These are phyloP conservation scores for Paracoccidioides brasiliensis DNA, from an alignment of 2,329 filamentous ascomycete species.

Conservation along the genomic window DNA sequence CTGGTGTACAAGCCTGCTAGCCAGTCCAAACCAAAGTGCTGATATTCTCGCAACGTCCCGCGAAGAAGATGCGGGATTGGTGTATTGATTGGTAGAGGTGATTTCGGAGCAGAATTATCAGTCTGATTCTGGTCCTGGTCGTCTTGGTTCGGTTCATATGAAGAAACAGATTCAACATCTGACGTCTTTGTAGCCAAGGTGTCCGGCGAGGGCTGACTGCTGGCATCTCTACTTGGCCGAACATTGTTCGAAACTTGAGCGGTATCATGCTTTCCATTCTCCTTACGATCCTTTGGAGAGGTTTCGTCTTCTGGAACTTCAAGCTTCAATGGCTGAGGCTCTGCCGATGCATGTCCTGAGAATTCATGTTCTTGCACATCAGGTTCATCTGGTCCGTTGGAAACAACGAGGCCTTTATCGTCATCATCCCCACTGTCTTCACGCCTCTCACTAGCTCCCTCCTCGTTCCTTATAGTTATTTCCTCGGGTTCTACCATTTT, in stretches of 20 bases:
- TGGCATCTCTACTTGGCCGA: slow-evolving; percentile 21
- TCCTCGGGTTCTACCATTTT: slow-evolving; percentile 21
- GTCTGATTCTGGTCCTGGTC: slow-evolving; percentile 17
- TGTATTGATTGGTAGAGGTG: slow-evolving; percentile 41
- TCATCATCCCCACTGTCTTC: slow-evolving; percentile 19
- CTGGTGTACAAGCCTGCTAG: slow-evolving; percentile 84
- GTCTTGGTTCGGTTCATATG: slow-evolving; percentile 25
- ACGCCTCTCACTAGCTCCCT: slow-evolving; percentile 16
- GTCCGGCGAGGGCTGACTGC: slow-evolving; percentile 31
- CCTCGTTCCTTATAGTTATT: slow-evolving; percentile 13
- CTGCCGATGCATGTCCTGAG: neutral
- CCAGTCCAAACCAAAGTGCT: slow-evolving; percentile 96
- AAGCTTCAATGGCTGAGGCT: neutral
- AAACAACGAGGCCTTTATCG: slow-evolving; percentile 25
- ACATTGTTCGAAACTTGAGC: slow-evolving; percentile 12
- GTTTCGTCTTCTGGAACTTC: neutral
- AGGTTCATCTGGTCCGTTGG: slow-evolving; percentile 22
- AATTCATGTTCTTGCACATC: slow-evolving; percentile 10
- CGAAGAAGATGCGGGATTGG: slow-evolving; percentile 71
- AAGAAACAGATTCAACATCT: slow-evolving; percentile 33
- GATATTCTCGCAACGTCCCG: slow-evolving; percentile 85
- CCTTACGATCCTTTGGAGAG: neutral
- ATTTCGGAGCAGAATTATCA: slow-evolving; percentile 22
- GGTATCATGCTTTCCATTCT: neutral
- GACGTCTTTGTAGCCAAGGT: slow-evolving; percentile 33